phyloP scores from a whole-genome alignment of 805 yeast genomes.

The Nakazawaea ambrosiae region DNA sequence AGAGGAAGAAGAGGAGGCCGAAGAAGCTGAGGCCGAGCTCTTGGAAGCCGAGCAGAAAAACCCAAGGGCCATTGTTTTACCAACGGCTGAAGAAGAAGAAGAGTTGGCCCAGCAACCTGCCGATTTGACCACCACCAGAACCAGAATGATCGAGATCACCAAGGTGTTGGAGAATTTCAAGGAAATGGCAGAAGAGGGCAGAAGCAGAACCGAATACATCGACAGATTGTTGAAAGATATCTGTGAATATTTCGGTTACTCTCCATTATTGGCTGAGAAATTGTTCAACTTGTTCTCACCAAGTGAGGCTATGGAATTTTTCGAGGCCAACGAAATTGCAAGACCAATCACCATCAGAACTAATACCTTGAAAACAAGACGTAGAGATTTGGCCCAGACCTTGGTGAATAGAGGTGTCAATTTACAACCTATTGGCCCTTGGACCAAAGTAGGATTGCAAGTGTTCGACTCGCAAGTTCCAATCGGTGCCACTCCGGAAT shows the following conservation, averaged over 20 bases:
- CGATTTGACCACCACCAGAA: slow-evolving; percentile 77
- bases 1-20: slow-evolving; percentile 49
- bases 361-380: slow-evolving; percentile 89
- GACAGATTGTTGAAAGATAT: slow-evolving; percentile 79
- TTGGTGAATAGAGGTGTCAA: slow-evolving; percentile 95
- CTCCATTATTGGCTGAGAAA: slow-evolving; percentile 88
- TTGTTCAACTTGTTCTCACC: slow-evolving; percentile 88
- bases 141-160: slow-evolving; percentile 92
- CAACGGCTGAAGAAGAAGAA: slow-evolving; percentile 59
- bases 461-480: slow-evolving; percentile 99
- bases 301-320: slow-evolving; percentile 94
- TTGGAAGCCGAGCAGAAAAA: slow-evolving; percentile 50
- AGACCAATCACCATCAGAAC: slow-evolving; percentile 97
- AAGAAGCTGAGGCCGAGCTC: slow-evolving; percentile 55
- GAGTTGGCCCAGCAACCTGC: slow-evolving; percentile 46
- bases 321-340: slow-evolving; percentile 96
- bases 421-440: slow-evolving; percentile 91
- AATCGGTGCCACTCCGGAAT: slow-evolving; percentile 98
- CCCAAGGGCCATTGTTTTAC: slow-evolving; percentile 74
- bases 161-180: slow-evolving; percentile 90
- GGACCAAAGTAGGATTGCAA: slow-evolving; percentile 98
- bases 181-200: slow-evolving; percentile 76
- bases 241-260: slow-evolving; percentile 89
- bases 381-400: slow-evolving; percentile 93
- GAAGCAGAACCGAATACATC: slow-evolving; percentile 76